Conservation (phyloP, 768 basidiomycete genomes). For the Leccinum incarnatum region DNA sequence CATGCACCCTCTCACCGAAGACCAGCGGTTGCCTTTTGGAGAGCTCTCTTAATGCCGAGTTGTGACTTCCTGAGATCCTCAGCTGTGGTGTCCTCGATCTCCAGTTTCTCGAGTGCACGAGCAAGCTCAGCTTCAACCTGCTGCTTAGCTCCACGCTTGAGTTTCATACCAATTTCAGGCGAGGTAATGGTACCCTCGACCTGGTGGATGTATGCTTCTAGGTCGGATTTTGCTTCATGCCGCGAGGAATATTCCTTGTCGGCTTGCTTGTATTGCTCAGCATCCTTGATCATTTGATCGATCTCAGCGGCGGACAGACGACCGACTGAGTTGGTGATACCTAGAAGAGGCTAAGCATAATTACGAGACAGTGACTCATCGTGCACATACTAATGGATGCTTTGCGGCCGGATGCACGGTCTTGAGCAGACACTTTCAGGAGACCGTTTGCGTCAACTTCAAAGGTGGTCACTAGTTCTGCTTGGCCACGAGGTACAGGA, state of each 20-base stretch:
- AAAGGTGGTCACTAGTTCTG: slow-evolving; percentile 98
- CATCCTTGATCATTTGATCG: slow-evolving; percentile 99
- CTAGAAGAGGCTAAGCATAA: slow-evolving; percentile 36
- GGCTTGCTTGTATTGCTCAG: slow-evolving; percentile 94
- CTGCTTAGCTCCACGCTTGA: slow-evolving; percentile 93
- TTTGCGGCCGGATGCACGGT: slow-evolving; percentile 98
- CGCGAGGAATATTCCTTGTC: slow-evolving; percentile 98
- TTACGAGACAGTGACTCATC: neutral
- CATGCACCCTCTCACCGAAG: slow-evolving; percentile 55
- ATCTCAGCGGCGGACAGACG: slow-evolving; percentile 97
- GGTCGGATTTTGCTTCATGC: slow-evolving; percentile 97
- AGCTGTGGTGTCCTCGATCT: slow-evolving; percentile 90
- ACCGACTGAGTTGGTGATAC: slow-evolving; percentile 98
- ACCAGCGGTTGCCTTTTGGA: slow-evolving; percentile 96
- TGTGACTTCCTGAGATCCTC: slow-evolving; percentile 98
- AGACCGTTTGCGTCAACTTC: slow-evolving; percentile 99
- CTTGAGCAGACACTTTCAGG: slow-evolving; percentile 96
- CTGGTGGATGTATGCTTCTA: slow-evolving; percentile 96
- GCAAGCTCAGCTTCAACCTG: slow-evolving; percentile 98
- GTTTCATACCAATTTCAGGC: slow-evolving; percentile 96
- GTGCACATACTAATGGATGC: slow-evolving; percentile 84
- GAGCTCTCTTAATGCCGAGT: slow-evolving; percentile 90
- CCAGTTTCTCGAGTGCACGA: slow-evolving; percentile 96
- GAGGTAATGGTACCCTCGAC: slow-evolving; percentile 95
- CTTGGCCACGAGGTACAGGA: slow-evolving; percentile 99